Percentiles rank a stretch among this genome's conserved stretches.
Evolutionary conservation across 1,139 yeast genomes (phyloP).

Genomic region (Yamadazyma songkhlaensis): DNA sequence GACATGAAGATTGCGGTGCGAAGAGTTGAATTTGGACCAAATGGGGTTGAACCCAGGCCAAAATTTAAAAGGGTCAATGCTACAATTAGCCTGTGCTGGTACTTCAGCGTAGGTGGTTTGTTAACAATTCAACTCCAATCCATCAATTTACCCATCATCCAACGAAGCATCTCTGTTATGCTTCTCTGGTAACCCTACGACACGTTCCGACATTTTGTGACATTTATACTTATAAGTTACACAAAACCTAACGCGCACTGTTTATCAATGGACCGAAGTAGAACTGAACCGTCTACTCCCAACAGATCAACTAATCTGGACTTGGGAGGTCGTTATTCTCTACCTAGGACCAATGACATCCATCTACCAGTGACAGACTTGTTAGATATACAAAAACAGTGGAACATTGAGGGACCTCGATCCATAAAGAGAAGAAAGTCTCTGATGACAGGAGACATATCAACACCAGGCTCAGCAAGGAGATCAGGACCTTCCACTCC

Average conservation of each 20-base stretch:
- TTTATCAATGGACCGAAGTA: slow-evolving; percentile 1
- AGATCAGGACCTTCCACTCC: slow-evolving; percentile 1
- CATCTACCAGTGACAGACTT: slow-evolving; percentile 6
- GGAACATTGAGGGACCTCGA: slow-evolving; percentile 2
- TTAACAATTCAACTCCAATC: too few species aligned
- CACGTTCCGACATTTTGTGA: too few species aligned
- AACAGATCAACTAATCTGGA: neutral
- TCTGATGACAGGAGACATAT: slow-evolving; percentile 2
- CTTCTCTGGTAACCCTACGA: too few species aligned
- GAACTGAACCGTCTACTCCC: slow-evolving; percentile 29
- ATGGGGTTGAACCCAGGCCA: too few species aligned
- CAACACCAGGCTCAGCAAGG: slow-evolving; percentile 7
- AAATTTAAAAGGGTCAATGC: neutral
- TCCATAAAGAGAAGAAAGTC: slow-evolving; percentile 4
- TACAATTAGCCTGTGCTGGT: neutral
- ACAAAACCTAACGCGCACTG: neutral
- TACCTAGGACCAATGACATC: slow-evolving; percentile 13
- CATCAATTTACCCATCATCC: too few species aligned
- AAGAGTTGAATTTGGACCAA: neutral
- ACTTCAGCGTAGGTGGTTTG: neutral
- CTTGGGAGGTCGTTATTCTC: neutral
- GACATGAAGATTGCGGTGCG: slow-evolving; percentile 4
- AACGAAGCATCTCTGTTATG: too few species aligned
- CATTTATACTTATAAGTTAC: too few species aligned
- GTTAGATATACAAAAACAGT: slow-evolving; percentile 3